These are phyloP conservation scores for Leishmania martiniquensis DNA, from an alignment of 208 protist genomes.

Conservation along the genomic window DNA sequence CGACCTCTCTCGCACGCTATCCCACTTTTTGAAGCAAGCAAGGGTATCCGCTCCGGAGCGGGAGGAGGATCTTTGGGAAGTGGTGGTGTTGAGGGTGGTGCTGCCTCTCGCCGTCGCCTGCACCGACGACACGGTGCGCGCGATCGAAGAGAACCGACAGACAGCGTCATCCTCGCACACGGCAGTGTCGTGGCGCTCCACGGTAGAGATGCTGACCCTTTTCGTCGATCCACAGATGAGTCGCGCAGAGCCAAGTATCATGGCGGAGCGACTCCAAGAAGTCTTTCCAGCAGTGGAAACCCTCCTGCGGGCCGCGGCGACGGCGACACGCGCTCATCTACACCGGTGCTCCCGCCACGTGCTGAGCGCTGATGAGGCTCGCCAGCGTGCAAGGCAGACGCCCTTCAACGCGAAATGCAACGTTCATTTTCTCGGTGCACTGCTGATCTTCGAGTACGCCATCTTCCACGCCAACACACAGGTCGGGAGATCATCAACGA, in stretches of 20 bases:
- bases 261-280: conserved; percentile 41
- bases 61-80: conserved; percentile 42
- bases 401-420: conserved; percentile 57
- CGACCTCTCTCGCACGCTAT: conserved; percentile 67
- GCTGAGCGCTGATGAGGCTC: conserved; percentile 3
- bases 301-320: conserved; percentile 18
- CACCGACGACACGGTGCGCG: conserved; percentile 16
- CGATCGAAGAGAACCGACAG: background rate
- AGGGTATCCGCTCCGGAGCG: conserved; percentile 11
- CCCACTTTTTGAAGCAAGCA: conserved; percentile 51
- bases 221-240: conserved; percentile 58
- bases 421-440: conserved; percentile 62
- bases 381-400: conserved; percentile 15
- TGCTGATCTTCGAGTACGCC: conserved; percentile 76
- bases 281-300: conserved; percentile 33
- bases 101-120: conserved; percentile 46
- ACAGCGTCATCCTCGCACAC: conserved; percentile 30
- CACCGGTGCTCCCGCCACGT: background rate
- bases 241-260: conserved; percentile 19
- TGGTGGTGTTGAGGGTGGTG: conserved; percentile 37
- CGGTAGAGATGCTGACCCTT: conserved; percentile 49
- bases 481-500: background rate
- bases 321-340: conserved; percentile 14
- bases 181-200: conserved; percentile 64
- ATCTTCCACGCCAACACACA: conserved; percentile 43